Percentiles rank a stretch among this genome's conserved stretches.
phyloP scores from a whole-genome alignment of 345 rosid species.

The Citrus sp. region DNA sequence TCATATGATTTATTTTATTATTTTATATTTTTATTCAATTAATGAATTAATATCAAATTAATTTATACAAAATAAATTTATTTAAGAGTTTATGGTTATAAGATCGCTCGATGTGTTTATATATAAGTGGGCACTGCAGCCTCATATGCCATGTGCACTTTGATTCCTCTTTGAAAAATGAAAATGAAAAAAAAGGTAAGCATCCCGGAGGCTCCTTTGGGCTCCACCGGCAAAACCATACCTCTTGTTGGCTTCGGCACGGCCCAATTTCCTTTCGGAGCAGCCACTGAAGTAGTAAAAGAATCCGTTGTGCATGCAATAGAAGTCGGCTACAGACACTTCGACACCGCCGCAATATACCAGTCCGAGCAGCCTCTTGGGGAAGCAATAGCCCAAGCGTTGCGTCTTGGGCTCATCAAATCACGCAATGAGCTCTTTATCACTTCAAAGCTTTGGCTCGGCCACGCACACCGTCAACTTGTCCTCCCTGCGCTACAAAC shows the following conservation, averaged over 20 bases:
- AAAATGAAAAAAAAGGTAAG: neutral
- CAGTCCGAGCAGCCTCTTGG: slow-evolving; percentile 12
- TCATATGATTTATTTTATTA: too few species aligned
- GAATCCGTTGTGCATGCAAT: slow-evolving; percentile 13
- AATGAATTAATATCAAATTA: too few species aligned
- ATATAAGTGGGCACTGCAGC: too few species aligned
- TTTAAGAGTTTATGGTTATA: too few species aligned
- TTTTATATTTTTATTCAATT: too few species aligned
- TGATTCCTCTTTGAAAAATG: too few species aligned
- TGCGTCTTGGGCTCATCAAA: slow-evolving; percentile 13
- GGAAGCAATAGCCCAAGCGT: slow-evolving; percentile 18
- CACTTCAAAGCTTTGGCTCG: slow-evolving; percentile 27
- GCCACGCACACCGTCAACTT: slow-evolving; percentile 1
- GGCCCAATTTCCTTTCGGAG: slow-evolving; percentile 12
- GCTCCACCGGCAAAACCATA: neutral
- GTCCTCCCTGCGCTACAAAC: slow-evolving; percentile 16
- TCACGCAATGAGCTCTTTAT: slow-evolving; percentile 25
- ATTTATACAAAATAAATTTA: too few species aligned
- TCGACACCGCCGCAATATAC: slow-evolving; percentile 8
- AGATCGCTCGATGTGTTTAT: too few species aligned
- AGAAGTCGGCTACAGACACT: slow-evolving; percentile 19
- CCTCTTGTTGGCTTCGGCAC: slow-evolving; percentile 30
- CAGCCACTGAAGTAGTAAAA: neutral
- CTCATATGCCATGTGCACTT: too few species aligned
- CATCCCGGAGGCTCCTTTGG: neutral